These are phyloP conservation scores for Tephrocybe sp. DNA, from an alignment of 768 basidiomycete species.

Conservation along the genomic window DNA sequence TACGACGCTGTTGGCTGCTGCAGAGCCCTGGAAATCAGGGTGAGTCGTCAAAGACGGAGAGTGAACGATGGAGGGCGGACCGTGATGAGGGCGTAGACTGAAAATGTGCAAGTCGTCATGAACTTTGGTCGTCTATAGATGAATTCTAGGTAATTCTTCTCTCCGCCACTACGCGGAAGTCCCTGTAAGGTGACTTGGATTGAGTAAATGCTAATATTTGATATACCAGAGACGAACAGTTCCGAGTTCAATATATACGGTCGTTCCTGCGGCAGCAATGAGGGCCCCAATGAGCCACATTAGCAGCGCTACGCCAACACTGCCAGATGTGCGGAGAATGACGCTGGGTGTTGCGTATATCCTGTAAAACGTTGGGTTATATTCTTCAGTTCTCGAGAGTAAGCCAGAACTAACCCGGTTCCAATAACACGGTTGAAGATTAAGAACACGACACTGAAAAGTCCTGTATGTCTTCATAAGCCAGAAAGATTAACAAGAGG, in stretches of 20 bases:
- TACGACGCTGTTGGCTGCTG: constrained; percentile 58
- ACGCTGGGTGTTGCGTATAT: constrained; percentile 73
- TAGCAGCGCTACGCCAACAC: constrained; percentile 63
- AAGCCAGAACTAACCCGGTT: constrained; percentile 48
- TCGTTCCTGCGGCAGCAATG: constrained; percentile 65
- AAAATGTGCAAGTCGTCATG: constrained; percentile 58
- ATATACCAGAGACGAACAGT: constrained; percentile 43
- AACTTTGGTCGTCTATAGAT: constrained; percentile 64
- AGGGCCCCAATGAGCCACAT: constrained; percentile 73
- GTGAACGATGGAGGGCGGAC: constrained; percentile 32
- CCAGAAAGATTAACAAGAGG: too few species aligned
- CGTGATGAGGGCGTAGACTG: constrained; percentile 57
- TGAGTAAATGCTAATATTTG: constrained; percentile 35
- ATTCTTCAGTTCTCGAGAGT: background rate
- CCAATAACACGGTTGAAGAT: constrained; percentile 80
- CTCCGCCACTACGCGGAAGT: constrained; percentile 69
- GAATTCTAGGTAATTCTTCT: constrained; percentile 76
- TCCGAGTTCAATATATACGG: constrained; percentile 75
- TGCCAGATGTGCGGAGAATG: constrained; percentile 66
- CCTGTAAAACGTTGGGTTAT: constrained; percentile 29
- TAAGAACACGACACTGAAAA: constrained; percentile 58
- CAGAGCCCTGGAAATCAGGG: constrained; percentile 63
- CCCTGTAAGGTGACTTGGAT: constrained; percentile 36
- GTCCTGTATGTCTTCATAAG: constrained; percentile 26
- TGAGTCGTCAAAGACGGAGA: background rate